phyloP scores from a whole-genome alignment of 2,329 filamentous ascomycete species.

The Trichothecium sympodiale region DNA sequence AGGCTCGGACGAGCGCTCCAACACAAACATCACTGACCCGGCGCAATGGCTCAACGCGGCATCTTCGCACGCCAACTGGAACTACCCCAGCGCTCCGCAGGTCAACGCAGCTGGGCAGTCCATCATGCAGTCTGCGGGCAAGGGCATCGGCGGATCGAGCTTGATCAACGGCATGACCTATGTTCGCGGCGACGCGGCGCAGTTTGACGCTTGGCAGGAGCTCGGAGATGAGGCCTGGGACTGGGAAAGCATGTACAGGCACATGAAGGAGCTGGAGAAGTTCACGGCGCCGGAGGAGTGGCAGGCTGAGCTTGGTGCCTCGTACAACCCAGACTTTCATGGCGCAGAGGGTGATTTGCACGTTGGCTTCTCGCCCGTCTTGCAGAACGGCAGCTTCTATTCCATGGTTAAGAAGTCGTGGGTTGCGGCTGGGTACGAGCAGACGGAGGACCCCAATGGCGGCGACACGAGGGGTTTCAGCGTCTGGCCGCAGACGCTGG shows the following conservation, averaged over 20 bases:
- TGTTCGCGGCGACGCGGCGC: constrained; percentile 27
- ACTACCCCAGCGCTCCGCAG: constrained; percentile 21
- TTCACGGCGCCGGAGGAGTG: constrained; percentile 20
- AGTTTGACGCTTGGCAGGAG: constrained; percentile 31
- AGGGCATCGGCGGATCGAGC: constrained; percentile 27
- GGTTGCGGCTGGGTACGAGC: constrained; percentile 17
- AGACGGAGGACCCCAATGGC: constrained; percentile 25
- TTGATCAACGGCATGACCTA: constrained; percentile 35
- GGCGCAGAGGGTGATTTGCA: constrained; percentile 22
- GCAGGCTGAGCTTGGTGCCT: constrained; percentile 22
- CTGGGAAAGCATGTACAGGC: constrained; percentile 31
- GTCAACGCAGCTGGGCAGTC: constrained; percentile 16
- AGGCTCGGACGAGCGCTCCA: constrained; percentile 21
- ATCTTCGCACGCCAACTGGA: constrained; percentile 18
- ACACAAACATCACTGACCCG: constrained; percentile 19
- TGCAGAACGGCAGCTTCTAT: constrained; percentile 22
- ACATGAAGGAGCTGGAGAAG: constrained; percentile 31
- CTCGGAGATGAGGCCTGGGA: constrained; percentile 33
- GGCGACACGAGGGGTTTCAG: constrained; percentile 26
- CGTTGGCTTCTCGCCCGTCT: constrained; percentile 21
- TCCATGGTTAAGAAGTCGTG: constrained; percentile 18
- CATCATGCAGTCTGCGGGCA: constrained; percentile 21
- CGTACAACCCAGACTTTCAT: constrained; percentile 21
- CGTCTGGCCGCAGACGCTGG: constrained; percentile 27
- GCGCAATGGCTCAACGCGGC: constrained; percentile 14